Evolutionary conservation across 1,284 basidiomycete species (phyloP).

Genomic region (Singerocomus rubriflavus): DNA sequence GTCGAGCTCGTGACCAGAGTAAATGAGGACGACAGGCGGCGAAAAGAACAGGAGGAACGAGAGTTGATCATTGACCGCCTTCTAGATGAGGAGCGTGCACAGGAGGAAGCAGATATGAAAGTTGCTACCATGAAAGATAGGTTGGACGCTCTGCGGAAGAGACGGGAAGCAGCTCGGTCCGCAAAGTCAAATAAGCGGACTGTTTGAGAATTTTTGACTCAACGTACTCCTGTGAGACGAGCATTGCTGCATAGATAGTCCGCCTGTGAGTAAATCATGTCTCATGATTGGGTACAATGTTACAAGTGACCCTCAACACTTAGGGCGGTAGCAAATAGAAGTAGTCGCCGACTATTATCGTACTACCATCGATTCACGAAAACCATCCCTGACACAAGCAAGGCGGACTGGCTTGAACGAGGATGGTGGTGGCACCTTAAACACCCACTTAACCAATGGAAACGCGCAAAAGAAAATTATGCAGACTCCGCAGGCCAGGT

Average conservation of each 20-base stretch:
- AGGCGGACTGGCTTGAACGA: too few species aligned
- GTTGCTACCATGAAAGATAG: conserved; percentile 62
- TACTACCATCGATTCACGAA: too few species aligned
- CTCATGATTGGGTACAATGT: background rate
- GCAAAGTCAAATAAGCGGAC: conserved; percentile 25
- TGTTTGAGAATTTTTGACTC: conserved; percentile 8
- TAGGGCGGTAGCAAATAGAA: background rate
- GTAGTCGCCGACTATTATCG: background rate
- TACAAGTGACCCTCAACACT: background rate
- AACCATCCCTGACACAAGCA: too few species aligned
- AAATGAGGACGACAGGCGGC: conserved; percentile 43
- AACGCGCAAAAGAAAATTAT: background rate
- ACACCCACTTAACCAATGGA: too few species aligned
- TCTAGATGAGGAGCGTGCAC: conserved; percentile 74
- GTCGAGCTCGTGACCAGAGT: conserved; percentile 32
- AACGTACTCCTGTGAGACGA: too few species aligned
- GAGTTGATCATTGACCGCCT: conserved; percentile 81
- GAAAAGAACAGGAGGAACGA: conserved; percentile 65
- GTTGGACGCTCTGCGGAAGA: conserved; percentile 59
- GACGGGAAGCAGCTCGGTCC: conserved; percentile 43
- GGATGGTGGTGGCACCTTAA: too few species aligned
- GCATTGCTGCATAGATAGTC: background rate
- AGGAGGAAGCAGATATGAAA: conserved; percentile 80
- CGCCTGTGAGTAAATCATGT: background rate
- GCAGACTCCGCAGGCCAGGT: background rate